Evolutionary conservation across 1,284 basidiomycete genomes (phyloP).

Genomic region (Hymenochaete sp.): DNA sequence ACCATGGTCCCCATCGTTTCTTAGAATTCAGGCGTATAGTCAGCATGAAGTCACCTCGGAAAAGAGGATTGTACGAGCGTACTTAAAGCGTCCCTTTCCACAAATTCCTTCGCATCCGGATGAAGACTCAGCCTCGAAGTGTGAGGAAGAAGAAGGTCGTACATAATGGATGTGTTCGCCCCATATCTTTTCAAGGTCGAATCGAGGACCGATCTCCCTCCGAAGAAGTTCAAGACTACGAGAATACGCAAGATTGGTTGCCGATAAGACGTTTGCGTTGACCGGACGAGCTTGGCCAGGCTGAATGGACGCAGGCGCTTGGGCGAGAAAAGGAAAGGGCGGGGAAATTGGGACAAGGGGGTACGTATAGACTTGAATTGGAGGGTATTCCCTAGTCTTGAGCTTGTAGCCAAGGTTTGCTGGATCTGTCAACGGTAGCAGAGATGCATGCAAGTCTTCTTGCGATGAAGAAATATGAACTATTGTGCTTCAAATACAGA

Average conservation of each 20-base stretch:
- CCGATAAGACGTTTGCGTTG: constrained; percentile 32
- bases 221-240: constrained; percentile 34
- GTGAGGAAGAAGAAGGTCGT: constrained; percentile 8
- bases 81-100: constrained; percentile 34
- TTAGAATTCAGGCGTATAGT: constrained; percentile 18
- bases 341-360: constrained; percentile 30
- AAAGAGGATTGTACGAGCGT: constrained; percentile 14
- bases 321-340: constrained; percentile 32
- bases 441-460: constrained; percentile 30
- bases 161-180: constrained; percentile 37
- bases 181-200: constrained; percentile 37
- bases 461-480: constrained; percentile 35
- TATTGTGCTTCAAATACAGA: constrained; percentile 8
- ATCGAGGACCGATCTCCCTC: constrained; percentile 35
- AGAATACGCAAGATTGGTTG: constrained; percentile 34
- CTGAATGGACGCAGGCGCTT: constrained; percentile 27
- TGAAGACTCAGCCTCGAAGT: background rate
- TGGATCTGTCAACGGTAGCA: constrained; percentile 26
- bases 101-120: constrained; percentile 31
- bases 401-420: constrained; percentile 23
- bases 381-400: constrained; percentile 25
- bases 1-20: constrained; percentile 42
- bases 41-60: background rate
- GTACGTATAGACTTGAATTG: constrained; percentile 31
- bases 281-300: constrained; percentile 22